Conservation (phyloP, 2,329 filamentous ascomycete genomes). For the Alternaria arborescens region DNA sequence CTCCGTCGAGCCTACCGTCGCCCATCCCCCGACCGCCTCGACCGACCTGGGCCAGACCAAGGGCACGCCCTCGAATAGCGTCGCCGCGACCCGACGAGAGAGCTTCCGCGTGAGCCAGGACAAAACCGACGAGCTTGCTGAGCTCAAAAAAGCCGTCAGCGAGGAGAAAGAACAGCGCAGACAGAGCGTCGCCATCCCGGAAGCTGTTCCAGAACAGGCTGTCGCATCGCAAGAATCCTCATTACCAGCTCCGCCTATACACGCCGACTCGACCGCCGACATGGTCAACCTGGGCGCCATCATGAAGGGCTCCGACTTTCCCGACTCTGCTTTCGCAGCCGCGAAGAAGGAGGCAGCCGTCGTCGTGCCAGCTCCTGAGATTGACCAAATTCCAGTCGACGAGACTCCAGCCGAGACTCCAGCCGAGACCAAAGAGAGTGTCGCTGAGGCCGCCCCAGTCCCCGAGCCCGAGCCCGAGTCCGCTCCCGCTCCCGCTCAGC, state of each 20-base stretch:
- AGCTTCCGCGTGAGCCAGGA: conserved; percentile 55
- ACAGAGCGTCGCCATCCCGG: conserved; percentile 47
- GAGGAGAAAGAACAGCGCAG: conserved; percentile 52
- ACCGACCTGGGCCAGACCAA: conserved; percentile 38
- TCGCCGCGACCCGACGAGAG: conserved; percentile 46
- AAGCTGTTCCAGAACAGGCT: conserved; percentile 55
- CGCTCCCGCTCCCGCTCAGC: conserved; percentile 4
- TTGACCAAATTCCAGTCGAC: background rate
- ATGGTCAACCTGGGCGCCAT: conserved; percentile 46
- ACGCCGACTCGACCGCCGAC: conserved; percentile 34
- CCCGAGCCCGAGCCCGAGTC: conserved; percentile 3
- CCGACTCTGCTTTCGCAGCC: conserved; percentile 31
- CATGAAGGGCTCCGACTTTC: conserved; percentile 50
- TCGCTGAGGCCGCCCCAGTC: conserved; percentile 1
- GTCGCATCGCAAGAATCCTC: conserved; percentile 52
- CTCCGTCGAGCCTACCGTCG: conserved; percentile 49
- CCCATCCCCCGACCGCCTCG: conserved; percentile 40
- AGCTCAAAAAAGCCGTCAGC: conserved; percentile 52
- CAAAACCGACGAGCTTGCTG: conserved; percentile 43
- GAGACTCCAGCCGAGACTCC: conserved; percentile 9
- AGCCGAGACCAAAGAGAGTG: conserved; percentile 8
- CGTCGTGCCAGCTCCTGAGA: background rate
- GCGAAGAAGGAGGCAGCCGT: conserved; percentile 5
- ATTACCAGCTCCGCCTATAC: conserved; percentile 44
- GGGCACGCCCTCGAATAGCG: conserved; percentile 41